Conservation (phyloP, 495 filamentous ascomycete species). For the Xanthoparmelia taractica region DNA sequence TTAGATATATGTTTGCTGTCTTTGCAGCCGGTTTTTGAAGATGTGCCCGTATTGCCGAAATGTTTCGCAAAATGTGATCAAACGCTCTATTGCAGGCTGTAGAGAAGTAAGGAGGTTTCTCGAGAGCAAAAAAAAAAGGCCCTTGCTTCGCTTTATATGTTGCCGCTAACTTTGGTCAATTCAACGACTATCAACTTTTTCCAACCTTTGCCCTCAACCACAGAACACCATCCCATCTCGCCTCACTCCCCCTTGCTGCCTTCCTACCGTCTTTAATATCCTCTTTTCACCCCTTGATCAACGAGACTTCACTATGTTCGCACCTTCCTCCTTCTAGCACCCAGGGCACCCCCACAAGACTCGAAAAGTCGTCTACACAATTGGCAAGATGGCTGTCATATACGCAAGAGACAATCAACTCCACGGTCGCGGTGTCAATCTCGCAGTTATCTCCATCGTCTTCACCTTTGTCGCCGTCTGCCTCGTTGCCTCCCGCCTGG, state of each 20-base stretch:
- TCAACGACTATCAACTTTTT: too few relatives aligned
- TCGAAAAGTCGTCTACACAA: neutral
- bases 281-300: neutral
- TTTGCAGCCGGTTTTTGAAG: neutral
- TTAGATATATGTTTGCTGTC: neutral
- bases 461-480: slow-evolving; percentile 11
- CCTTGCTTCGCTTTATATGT: neutral
- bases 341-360: neutral
- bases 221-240: too few relatives aligned
- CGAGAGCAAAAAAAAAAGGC: neutral
- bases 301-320: neutral
- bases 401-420: slow-evolving; percentile 12
- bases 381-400: slow-evolving; percentile 7
- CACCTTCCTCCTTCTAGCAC: neutral
- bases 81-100: too few relatives aligned
- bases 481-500: slow-evolving; percentile 16
- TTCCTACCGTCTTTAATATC: neutral
- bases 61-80: too few relatives aligned
- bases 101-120: neutral
- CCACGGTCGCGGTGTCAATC: slow-evolving; percentile 21
- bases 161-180: neutral
- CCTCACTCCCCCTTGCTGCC: neutral
- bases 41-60: neutral
- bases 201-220: neutral
- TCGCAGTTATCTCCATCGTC: slow-evolving; percentile 20